Conservation (phyloP, 495 filamentous ascomycete species). For the Penicillium cosmopolitanum region DNA sequence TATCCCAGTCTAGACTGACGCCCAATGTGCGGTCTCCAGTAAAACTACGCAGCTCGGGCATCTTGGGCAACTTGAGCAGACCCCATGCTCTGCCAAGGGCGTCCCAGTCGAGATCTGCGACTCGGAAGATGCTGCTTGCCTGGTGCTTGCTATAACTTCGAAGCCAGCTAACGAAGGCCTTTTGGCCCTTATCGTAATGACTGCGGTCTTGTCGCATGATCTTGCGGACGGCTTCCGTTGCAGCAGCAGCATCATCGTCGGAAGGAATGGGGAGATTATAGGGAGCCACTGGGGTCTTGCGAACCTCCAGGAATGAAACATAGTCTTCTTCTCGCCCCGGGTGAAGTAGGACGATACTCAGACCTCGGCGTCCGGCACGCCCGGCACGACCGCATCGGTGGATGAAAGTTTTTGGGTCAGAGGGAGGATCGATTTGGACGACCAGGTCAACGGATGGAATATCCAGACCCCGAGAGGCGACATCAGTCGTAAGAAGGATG, state of each 20-base stretch:
- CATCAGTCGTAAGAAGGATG: slow-evolving; percentile 85
- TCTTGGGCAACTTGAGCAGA: slow-evolving; percentile 83
- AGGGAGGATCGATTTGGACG: slow-evolving; percentile 88
- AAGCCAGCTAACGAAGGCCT: slow-evolving; percentile 91
- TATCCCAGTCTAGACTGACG: slow-evolving; percentile 60
- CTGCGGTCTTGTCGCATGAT: slow-evolving; percentile 73
- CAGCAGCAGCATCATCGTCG: slow-evolving; percentile 56
- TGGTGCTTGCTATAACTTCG: slow-evolving; percentile 89
- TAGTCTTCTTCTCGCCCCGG: slow-evolving; percentile 88
- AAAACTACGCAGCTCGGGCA: slow-evolving; percentile 84
- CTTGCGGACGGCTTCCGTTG: slow-evolving; percentile 60
- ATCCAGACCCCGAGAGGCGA: slow-evolving; percentile 85
- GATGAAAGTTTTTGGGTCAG: slow-evolving; percentile 92
- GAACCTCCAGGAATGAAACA: slow-evolving; percentile 80
- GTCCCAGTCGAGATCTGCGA: slow-evolving; percentile 80
- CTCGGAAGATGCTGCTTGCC: slow-evolving; percentile 86
- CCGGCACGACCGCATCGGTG: slow-evolving; percentile 94
- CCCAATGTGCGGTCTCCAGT: slow-evolving; percentile 67
- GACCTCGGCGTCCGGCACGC: slow-evolving; percentile 80
- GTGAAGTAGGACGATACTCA: slow-evolving; percentile 83
- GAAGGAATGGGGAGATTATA: slow-evolving; percentile 55
- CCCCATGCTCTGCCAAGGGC: slow-evolving; percentile 82
- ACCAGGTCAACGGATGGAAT: slow-evolving; percentile 95
- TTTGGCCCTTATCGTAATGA: slow-evolving; percentile 83
- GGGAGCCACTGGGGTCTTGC: slow-evolving; percentile 81